A percentile compares a stretch with the other conserved stretches of the same genome.
phyloP scores from a whole-genome alignment of 129 eudicot genomes.

The Smallanthus sonchifolius region DNA sequence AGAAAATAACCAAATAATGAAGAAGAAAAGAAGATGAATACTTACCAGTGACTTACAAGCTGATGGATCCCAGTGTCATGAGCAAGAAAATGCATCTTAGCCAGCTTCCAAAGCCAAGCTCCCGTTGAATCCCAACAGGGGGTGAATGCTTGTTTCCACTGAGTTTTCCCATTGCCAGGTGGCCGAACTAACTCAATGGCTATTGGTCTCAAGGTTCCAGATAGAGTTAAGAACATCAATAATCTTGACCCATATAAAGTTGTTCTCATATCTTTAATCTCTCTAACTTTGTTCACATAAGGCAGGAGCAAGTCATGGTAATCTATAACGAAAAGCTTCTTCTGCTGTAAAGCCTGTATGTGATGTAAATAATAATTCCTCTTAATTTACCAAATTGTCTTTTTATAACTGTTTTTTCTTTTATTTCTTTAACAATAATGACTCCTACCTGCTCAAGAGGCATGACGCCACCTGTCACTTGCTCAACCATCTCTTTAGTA shows the following conservation, averaged over 20 bases:
- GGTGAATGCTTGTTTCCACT: conserved; percentile 49
- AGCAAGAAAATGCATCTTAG: conserved; percentile 73
- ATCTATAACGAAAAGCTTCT: conserved; percentile 66
- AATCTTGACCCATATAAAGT: conserved; percentile 72
- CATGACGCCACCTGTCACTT: conserved; percentile 39
- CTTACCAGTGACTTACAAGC: conserved; percentile 60
- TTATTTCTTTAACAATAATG: background rate
- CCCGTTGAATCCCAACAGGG: conserved; percentile 56
- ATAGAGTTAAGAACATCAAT: conserved; percentile 50
- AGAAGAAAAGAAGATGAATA: background rate
- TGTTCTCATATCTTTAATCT: conserved; percentile 40
- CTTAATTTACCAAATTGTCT: background rate
- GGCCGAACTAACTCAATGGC: conserved; percentile 66
- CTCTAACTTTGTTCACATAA: conserved; percentile 59
- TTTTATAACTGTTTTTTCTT: background rate
- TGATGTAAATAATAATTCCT: background rate
- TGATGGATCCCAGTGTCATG: conserved; percentile 87
- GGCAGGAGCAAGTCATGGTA: conserved; percentile 68
- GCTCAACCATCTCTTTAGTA: conserved; percentile 49
- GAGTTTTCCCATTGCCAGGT: conserved; percentile 47
- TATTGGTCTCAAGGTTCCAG: conserved; percentile 49
- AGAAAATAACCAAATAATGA: background rate
- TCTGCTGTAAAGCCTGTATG: conserved; percentile 52
- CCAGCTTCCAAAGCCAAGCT: conserved; percentile 79
- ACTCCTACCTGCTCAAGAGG: conserved; percentile 22